Evolutionary conservation across 2,329 filamentous ascomycete species (phyloP), one percentile per base, ranked within the genome.

Genomic region (Neofusicoccum kwambonambiense): DNA sequence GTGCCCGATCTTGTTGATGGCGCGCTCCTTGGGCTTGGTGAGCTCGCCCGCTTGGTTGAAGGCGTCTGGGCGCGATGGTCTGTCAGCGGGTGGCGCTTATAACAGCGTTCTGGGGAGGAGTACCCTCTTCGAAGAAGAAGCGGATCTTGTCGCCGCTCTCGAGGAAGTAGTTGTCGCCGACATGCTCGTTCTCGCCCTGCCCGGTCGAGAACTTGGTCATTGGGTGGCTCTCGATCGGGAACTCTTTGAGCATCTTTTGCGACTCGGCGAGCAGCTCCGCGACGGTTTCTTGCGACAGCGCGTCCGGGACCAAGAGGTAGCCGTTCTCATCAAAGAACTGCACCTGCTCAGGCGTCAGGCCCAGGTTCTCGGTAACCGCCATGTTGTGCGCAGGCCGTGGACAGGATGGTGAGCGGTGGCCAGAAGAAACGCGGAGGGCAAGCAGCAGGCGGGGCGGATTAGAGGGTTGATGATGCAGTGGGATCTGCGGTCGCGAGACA

Each of bases 91-190:
- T 7, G 49, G 2, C 22, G 22, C 3, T 2, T 22, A 3, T 3
- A 22, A 22, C 22, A 3, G 22, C 22, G 22, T 22, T 22, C 22
- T 22, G 22, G 27, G 37, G 4, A 12, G 22, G 39, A 37, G 22
- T 51, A 82, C 82, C 82, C 78, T 96, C 92, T 79, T 98, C 94
- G 78, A 98, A 96, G 85, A 98, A 98, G 85, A 96, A 98, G 66
- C 93, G 90, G 67, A 98, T 83, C 80, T 97, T 94, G 82, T 98
- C 91, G 67, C 92, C 93, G 3, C 90, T 95, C 1, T 83, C 85
- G 2, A 98, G 87, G 80, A 99, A 98, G 84, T 99, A 99, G 74
- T 90, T 88, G 80, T 98, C 95, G 67, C 94, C 93, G 11, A 97
- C 91, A 79, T 98, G 94, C 51, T 75, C 76, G 51, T 79, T 79